A percentile compares a stretch with the other conserved stretches of the same genome.
These are phyloP conservation scores for Chaetomium fimeti DNA, from an alignment of 495 filamentous ascomycete species.

Conservation along the genomic window DNA sequence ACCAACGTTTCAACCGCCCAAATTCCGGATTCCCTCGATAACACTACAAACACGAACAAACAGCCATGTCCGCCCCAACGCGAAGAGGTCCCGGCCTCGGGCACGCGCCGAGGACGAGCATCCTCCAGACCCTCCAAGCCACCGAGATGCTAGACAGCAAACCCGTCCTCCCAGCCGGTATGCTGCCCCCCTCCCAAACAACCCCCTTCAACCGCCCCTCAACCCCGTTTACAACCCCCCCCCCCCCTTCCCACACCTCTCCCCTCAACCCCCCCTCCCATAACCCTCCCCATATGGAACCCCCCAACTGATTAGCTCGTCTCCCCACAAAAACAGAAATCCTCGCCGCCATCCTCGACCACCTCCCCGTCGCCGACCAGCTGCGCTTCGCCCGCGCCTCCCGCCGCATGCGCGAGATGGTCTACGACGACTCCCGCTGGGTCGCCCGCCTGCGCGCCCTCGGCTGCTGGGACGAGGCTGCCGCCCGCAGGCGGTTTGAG, in stretches of 20 bases:
- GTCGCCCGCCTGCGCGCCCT: constrained; percentile 77
- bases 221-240: background rate
- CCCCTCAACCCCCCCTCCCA: background rate
- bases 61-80: constrained; percentile 12
- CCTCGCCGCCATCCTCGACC: constrained; percentile 81
- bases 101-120: constrained; percentile 38
- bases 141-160: constrained; percentile 74
- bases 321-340: constrained; percentile 83
- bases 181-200: constrained; percentile 16
- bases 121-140: constrained; percentile 70
- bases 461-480: constrained; percentile 88
- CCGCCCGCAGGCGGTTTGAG: constrained; percentile 77
- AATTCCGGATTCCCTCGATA: background rate
- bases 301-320: too few relatives aligned
- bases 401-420: constrained; percentile 92
- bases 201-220: background rate
- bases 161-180: constrained; percentile 77
- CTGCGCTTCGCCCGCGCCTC: constrained; percentile 85
- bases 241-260: too few relatives aligned
- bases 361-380: constrained; percentile 79
- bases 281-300: too few relatives aligned
- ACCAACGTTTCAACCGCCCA: background rate
- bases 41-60: background rate
- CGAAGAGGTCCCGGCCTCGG: constrained; percentile 11
- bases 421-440: constrained; percentile 97